Base-by-base conservation (phyloP, 345 rosid genomes). In the Eucalyptus virginea region DNA sequence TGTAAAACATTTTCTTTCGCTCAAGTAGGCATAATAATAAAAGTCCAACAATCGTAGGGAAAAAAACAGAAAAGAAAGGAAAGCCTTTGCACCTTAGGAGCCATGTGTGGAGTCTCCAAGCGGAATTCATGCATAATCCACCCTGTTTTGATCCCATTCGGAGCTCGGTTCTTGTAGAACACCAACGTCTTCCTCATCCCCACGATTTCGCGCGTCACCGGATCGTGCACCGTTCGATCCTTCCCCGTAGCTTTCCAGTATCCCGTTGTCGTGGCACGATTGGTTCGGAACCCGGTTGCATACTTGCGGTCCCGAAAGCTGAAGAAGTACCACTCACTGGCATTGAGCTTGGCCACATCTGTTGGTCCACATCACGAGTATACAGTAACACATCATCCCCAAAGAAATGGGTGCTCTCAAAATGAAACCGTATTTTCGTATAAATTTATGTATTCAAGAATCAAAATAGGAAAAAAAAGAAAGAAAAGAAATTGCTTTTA, bases 91-190 rank as follows among this genome's bases (percentile, higher is more conserved):
- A 98, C 99, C 98, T 97, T 96, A 37, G 99, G 99, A 85, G 98
- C 97, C 97, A 96, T 94, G 40, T 95, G 98, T 88, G 98, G 98
- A 91, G 97, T 93, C 91, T 97, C 98, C 60, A 96, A 93, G 87
- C 99, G 99, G 90, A 97, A 98, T 91, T 98, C 99, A 88, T 98
- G 99, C 99, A 98, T 98, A 88, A 98, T 98, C 99, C 99, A 98
- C 72, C 97, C 97, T 4, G 98, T 95, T 92, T 98, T 98, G 93
- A 96, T 95, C 58, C 99, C 99, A 87, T 96, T 94, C 3, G 99
- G 99, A 87, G 99, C 99, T 92, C 99, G 91, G 93, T 94, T 97
- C 87, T 92, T 89, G 91, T 98, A 97, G 92, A 98, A 97, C 28
- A 98, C 99, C 86, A 98, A 92, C 8, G 99, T 98, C 94, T 98